Evolutionary conservation across 305 asterid species (phyloP).

Genomic region (Fraxinus nigra): DNA sequence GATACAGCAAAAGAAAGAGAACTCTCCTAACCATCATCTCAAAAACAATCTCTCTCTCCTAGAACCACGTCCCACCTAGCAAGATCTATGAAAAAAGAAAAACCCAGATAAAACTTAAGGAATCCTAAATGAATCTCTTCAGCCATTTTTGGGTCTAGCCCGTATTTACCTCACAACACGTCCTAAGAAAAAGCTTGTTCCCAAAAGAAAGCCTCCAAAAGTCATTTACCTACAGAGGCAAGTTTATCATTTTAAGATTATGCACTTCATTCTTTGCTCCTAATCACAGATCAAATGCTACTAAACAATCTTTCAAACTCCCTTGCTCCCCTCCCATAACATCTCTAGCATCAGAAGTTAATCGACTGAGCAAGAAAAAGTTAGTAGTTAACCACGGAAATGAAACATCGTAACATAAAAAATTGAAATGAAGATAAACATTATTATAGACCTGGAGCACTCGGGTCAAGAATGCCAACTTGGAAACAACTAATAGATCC

Average conservation of each 20-base stretch:
- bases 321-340: neutral
- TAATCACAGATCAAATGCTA: neutral
- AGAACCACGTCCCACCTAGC: neutral
- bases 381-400: slow-evolving; percentile 1
- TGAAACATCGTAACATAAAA: slow-evolving; percentile 5
- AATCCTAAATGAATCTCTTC: neutral
- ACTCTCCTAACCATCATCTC: neutral
- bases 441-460: slow-evolving; percentile 56
- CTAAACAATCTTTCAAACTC: neutral
- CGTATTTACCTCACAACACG: neutral
- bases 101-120: neutral
- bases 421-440: slow-evolving; percentile 16
- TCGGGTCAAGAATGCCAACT: slow-evolving; percentile 65
- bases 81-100: neutral
- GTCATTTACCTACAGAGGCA: neutral
- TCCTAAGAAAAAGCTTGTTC: neutral
- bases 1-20: neutral
- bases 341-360: slow-evolving; percentile 1
- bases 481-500: slow-evolving; percentile 73
- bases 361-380: slow-evolving; percentile 10
- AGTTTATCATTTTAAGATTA: neutral
- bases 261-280: neutral
- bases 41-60: neutral
- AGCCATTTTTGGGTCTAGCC: neutral
- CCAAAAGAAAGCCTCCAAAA: neutral